These are phyloP conservation scores for Colletotrichum australisinense DNA, from an alignment of 2,329 filamentous ascomycete genomes.

Conservation along the genomic window DNA sequence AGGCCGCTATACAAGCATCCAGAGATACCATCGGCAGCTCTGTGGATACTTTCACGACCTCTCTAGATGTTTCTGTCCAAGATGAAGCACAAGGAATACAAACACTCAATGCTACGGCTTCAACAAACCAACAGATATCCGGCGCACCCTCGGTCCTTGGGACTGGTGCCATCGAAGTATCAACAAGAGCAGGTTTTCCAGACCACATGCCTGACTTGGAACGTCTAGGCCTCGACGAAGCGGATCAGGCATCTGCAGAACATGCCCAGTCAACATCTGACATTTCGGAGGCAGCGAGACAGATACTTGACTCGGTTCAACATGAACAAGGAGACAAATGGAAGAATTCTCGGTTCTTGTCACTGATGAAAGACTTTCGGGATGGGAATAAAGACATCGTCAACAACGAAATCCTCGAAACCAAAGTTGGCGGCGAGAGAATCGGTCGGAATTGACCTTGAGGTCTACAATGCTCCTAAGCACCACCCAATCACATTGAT, in stretches of 20 bases:
- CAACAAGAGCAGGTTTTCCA: not conserved
- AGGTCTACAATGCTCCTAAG: not conserved
- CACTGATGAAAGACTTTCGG: conserved; percentile 57
- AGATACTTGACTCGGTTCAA: conserved; percentile 55
- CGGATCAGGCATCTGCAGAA: not conserved
- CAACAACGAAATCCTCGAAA: conserved; percentile 53
- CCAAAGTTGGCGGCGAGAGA: conserved; percentile 2
- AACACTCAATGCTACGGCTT: not conserved
- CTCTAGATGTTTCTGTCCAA: not conserved
- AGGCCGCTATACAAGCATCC: not conserved
- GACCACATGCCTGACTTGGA: not conserved
- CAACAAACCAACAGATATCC: not conserved
- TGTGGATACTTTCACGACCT: not conserved
- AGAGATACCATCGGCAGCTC: not conserved
- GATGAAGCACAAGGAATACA: not conserved
- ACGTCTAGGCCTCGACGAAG: not conserved
- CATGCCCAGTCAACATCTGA: conserved; percentile 37
- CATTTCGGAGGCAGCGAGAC: conserved; percentile 55
- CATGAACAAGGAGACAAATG: conserved; percentile 59
- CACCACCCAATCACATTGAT: too few species aligned
- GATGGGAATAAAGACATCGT: conserved; percentile 58
- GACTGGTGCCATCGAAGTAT: too few species aligned
- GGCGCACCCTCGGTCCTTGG: not conserved
- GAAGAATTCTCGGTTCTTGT: conserved; percentile 58
- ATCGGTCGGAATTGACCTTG: not conserved